Conservation (phyloP, 805 yeast genomes). For the Hyphopichia homilentoma region DNA sequence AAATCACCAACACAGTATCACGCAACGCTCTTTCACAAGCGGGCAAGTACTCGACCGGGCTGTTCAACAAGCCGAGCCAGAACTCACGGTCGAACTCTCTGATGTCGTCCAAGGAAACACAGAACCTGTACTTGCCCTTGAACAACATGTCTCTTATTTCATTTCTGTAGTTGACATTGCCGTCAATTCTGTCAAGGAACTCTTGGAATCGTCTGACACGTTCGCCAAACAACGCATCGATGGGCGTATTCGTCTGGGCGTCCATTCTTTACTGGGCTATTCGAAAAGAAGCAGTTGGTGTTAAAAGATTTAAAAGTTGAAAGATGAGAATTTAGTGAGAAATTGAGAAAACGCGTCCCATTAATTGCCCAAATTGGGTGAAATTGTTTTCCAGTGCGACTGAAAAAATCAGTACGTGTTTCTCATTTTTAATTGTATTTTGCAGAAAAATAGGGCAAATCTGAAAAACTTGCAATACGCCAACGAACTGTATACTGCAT, state of each 20-base stretch:
- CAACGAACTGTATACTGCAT: too few relatives aligned
- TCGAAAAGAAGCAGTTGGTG: conserved; percentile 1
- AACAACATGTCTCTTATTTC: conserved; percentile 70
- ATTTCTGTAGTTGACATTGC: conserved; percentile 61
- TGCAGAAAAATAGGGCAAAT: too few relatives aligned
- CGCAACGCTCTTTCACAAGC: conserved; percentile 84
- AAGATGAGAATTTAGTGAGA: conserved; percentile 1
- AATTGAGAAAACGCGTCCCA: conserved; percentile 19
- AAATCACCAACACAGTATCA: conserved; percentile 71
- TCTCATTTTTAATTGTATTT: too few relatives aligned
- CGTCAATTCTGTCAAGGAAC: conserved; percentile 58
- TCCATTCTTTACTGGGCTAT: neutral
- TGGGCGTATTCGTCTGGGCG: conserved; percentile 14
- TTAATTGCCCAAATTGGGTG: conserved; percentile 22
- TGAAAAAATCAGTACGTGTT: too few relatives aligned
- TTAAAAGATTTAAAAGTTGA: conserved; percentile 3
- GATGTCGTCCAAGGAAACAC: conserved; percentile 79
- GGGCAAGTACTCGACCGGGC: conserved; percentile 84
- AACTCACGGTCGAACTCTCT: conserved; percentile 76
- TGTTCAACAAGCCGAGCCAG: conserved; percentile 71
- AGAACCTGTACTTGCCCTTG: conserved; percentile 61
- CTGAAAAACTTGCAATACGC: too few relatives aligned
- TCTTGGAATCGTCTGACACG: conserved; percentile 87
- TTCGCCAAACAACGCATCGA: conserved; percentile 62
- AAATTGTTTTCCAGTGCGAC: too few relatives aligned